These are phyloP conservation scores for Brassica incana DNA, from an alignment of 345 rosid species.

Conservation along the genomic window DNA sequence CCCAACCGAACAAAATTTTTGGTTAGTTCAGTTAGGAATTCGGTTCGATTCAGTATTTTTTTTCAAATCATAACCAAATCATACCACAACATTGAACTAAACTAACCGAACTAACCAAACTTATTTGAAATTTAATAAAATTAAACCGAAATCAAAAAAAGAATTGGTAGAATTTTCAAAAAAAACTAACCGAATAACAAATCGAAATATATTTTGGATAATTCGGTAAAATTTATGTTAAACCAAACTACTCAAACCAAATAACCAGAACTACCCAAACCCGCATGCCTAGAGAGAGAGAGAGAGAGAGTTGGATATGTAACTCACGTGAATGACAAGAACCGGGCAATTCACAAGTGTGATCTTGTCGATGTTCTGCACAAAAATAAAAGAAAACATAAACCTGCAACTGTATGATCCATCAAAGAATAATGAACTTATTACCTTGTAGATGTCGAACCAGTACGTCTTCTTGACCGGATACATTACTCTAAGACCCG, in stretches of 20 bases:
- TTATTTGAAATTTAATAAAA: too few relatives aligned
- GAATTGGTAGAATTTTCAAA: too few relatives aligned
- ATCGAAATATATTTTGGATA: too few relatives aligned
- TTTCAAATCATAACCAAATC: too few relatives aligned
- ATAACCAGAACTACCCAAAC: neutral
- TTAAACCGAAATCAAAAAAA: too few relatives aligned
- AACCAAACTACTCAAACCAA: neutral
- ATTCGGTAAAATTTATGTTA: neutral
- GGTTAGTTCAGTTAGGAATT: too few relatives aligned
- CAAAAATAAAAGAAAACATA: slow-evolving; percentile 26
- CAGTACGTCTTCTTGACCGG: slow-evolving; percentile 94
- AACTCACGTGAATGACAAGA: slow-evolving; percentile 88
- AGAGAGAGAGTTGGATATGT: slow-evolving; percentile 2
- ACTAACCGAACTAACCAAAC: too few relatives aligned
- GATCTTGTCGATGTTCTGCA: slow-evolving; percentile 96
- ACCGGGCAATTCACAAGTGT: slow-evolving; percentile 90
- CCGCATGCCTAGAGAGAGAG: neutral
- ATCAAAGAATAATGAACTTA: neutral
- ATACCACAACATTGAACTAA: too few relatives aligned
- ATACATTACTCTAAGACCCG: slow-evolving; percentile 97
- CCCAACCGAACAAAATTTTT: too few relatives aligned
- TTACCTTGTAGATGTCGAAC: slow-evolving; percentile 98
- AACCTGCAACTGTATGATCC: neutral
- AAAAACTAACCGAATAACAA: too few relatives aligned
- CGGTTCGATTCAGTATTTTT: too few relatives aligned